Evolutionary conservation across 805 yeast genomes (phyloP), one percentile per base, ranked within the genome.

Genomic region (Candida sonorensis): DNA sequence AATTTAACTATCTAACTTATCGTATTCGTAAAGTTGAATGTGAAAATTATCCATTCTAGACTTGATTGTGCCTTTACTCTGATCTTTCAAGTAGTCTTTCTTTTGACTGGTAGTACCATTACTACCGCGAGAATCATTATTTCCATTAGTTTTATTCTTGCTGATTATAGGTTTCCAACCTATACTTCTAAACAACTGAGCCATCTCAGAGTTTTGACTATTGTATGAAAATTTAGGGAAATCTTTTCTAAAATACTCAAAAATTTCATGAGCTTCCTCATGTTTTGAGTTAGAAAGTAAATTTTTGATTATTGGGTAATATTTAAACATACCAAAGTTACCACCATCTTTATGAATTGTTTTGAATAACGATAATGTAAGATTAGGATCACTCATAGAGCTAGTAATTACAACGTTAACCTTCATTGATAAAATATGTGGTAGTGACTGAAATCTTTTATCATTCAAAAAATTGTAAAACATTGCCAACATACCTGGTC

Each of bases 11-110:
- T 31, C 37, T 14, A 41, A 31, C 7, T 31, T 24, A 17, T 38
- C 45, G 24, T 41, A 36, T 23, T 45, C 49, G 17, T 38, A 43
- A n/a, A 45, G 20, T 24, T 38, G 43, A n/a, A 45, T 38, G 23
- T 39, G 38, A 17, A 24, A 30, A 10, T 36, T 41, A 27, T 42
- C 37, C 12, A 44, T 33, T 27, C 37, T 44, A 20, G 38, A 36
- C 12, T 40, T 40, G 2, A 40, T 31, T 11, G 32, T 42, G 14
- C 36, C 29, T 26, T 22, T 27, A 26, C 39, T 23, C 24, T 26
- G 10, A 4, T 12, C 14, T 14, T 12, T 19, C 10, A 19, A 19
- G 21, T 19, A 8, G 23, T 22, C 23, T 22, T 22, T 22, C 11
- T 12, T 10, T 18, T 18, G 20, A n/a, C n/a, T n/a, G n/a, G n/a